A percentile compares a stretch with the other conserved stretches of the same genome.
phyloP scores from a whole-genome alignment of 495 filamentous ascomycete genomes.

The Penicillium silybi region DNA sequence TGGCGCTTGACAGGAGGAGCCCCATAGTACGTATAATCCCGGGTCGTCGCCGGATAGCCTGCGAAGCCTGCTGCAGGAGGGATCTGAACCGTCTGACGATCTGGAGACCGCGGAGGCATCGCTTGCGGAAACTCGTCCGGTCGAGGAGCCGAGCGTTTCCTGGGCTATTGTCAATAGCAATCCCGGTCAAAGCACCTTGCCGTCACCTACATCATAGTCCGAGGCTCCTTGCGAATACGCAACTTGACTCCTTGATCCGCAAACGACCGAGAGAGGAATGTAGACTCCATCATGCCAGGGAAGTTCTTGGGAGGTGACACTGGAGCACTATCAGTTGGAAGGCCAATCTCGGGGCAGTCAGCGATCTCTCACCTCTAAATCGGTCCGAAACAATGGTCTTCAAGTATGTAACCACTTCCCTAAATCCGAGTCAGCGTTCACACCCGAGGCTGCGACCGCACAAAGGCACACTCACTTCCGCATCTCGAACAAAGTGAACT shows the following conservation, averaged over 20 bases:
- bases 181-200: background rate
- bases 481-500: conserved; percentile 87
- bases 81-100: conserved; percentile 41
- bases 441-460: background rate
- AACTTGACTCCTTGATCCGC: conserved; percentile 92
- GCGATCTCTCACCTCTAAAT: conserved; percentile 59
- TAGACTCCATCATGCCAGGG: conserved; percentile 85
- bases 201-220: conserved; percentile 50
- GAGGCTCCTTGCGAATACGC: conserved; percentile 80
- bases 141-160: conserved; percentile 39
- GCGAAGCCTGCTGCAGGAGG: conserved; percentile 26
- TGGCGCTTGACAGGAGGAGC: conserved; percentile 36
- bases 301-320: conserved; percentile 77
- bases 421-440: conserved; percentile 13
- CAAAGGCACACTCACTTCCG: conserved; percentile 51
- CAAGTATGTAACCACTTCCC: conserved; percentile 58
- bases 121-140: conserved; percentile 37
- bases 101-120: conserved; percentile 39
- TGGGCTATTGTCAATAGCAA: conserved; percentile 14
- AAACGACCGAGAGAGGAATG: conserved; percentile 86
- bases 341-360: background rate
- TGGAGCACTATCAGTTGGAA: conserved; percentile 15
- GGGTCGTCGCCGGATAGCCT: conserved; percentile 33
- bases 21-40: conserved; percentile 38
- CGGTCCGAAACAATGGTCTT: conserved; percentile 67